Percentiles rank a stretch among this genome's conserved stretches.
Evolutionary conservation across 805 yeast genomes (phyloP).

Genomic region (Candida ortonii): DNA sequence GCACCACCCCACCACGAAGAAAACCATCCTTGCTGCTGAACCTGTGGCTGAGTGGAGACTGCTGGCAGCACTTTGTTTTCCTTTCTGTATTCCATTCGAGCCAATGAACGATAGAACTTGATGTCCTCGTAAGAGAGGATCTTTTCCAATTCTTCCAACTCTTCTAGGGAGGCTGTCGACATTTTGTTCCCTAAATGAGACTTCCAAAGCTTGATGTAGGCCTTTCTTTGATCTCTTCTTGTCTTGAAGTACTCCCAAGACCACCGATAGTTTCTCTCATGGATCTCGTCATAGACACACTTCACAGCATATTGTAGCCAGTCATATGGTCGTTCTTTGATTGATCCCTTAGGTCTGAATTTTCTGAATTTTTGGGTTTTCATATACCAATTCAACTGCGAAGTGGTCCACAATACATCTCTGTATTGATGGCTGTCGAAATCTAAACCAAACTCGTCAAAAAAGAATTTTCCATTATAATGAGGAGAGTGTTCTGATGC

Average conservation of each 20-base stretch:
- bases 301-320: conserved; percentile 84
- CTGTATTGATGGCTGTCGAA: conserved; percentile 83
- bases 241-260: conserved; percentile 79
- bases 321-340: conserved; percentile 60
- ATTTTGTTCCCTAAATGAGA: conserved; percentile 42
- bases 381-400: conserved; percentile 74
- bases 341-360: conserved; percentile 58
- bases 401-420: conserved; percentile 75
- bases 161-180: conserved; percentile 31
- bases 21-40: conserved; percentile 53
- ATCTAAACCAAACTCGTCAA: conserved; percentile 86
- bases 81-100: conserved; percentile 62
- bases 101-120: conserved; percentile 77
- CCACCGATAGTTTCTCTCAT: conserved; percentile 77
- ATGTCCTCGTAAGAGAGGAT: conserved; percentile 72
- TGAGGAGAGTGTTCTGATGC: conserved; percentile 68
- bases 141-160: conserved; percentile 54
- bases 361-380: conserved; percentile 73
- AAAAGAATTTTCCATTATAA: conserved; percentile 68
- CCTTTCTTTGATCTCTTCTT: conserved; percentile 68
- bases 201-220: conserved; percentile 69
- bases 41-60: conserved; percentile 5
- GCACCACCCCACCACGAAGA: conserved; percentile 61
- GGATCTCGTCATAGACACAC: conserved; percentile 77
- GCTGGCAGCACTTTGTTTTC: conserved; percentile 35